Conservation (phyloP, 208 protist species). For the Spongospora subterranea region DNA sequence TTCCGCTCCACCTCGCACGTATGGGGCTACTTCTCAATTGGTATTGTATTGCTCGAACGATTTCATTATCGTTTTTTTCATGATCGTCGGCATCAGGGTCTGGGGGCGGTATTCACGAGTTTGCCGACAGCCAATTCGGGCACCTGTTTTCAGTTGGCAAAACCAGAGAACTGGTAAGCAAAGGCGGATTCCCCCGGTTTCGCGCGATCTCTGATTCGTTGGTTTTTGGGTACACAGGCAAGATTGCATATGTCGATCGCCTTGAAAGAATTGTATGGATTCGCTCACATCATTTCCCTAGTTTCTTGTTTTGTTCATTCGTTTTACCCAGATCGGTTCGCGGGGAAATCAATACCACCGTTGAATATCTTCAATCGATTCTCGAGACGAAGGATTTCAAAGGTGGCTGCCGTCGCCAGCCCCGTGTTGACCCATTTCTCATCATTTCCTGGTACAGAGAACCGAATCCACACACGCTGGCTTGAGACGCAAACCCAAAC, state of each 20-base stretch:
- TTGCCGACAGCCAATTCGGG: slow-evolving; percentile 72
- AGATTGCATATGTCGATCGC: slow-evolving; percentile 37
- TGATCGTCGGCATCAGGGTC: too few species aligned
- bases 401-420: background rate
- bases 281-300: background rate
- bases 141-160: slow-evolving; percentile 68
- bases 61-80: too few species aligned
- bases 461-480: slow-evolving; percentile 25
- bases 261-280: slow-evolving; percentile 41
- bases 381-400: slow-evolving; percentile 75
- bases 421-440: background rate
- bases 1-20: slow-evolving; percentile 91
- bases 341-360: slow-evolving; percentile 92
- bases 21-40: slow-evolving; percentile 97
- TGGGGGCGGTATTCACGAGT: slow-evolving; percentile 75
- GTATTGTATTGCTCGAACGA: too few species aligned
- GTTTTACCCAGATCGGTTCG: slow-evolving; percentile 76
- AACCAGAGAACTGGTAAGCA: slow-evolving; percentile 33
- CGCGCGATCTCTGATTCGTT: background rate
- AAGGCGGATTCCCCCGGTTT: slow-evolving; percentile 6
- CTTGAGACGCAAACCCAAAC: slow-evolving; percentile 51
- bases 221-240: background rate
- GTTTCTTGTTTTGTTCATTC: background rate
- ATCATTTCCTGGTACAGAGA: background rate
- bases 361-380: slow-evolving; percentile 84